phyloP scores from a whole-genome alignment of 139 green algal genomes.

The Closterium sp. region DNA sequence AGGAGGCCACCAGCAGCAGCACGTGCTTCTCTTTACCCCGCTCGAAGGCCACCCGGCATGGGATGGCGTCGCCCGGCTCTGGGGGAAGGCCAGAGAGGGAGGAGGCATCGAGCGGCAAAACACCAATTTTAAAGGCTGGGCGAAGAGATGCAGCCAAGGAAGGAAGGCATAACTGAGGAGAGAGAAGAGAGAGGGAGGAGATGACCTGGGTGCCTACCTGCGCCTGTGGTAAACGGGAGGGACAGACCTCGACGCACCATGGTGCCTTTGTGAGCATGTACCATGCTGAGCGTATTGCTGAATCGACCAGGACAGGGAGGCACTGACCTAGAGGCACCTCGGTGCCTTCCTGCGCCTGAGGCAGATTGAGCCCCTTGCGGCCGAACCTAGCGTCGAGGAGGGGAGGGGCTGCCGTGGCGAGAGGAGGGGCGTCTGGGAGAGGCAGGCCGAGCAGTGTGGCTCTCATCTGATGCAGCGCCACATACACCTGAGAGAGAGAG shows the following conservation, averaged over 20 bases:
- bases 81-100: neutral
- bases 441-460: constrained; percentile 8
- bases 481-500: constrained; percentile 38
- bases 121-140: neutral
- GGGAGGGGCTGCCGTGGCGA: neutral
- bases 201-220: constrained; percentile 38
- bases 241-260: constrained; percentile 34
- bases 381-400: neutral
- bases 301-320: neutral
- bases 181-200: too few species aligned
- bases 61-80: constrained; percentile 35
- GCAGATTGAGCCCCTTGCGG: constrained; percentile 6
- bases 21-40: constrained; percentile 41
- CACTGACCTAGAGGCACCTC: constrained; percentile 42
- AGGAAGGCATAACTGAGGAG: too few species aligned
- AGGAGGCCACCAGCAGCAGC: constrained; percentile 29
- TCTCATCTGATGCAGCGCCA: constrained; percentile 45
- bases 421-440: constrained; percentile 24
- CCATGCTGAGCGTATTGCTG: neutral
- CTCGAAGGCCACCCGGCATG: constrained; percentile 51
- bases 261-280: constrained; percentile 6
- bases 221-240: neutral
- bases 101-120: neutral
- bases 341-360: constrained; percentile 23
- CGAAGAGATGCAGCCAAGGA: too few species aligned